A percentile compares a stretch with the other conserved stretches of the same genome.
phyloP scores from a whole-genome alignment of 768 basidiomycete genomes.

The Phlegmacium glaucopus region DNA sequence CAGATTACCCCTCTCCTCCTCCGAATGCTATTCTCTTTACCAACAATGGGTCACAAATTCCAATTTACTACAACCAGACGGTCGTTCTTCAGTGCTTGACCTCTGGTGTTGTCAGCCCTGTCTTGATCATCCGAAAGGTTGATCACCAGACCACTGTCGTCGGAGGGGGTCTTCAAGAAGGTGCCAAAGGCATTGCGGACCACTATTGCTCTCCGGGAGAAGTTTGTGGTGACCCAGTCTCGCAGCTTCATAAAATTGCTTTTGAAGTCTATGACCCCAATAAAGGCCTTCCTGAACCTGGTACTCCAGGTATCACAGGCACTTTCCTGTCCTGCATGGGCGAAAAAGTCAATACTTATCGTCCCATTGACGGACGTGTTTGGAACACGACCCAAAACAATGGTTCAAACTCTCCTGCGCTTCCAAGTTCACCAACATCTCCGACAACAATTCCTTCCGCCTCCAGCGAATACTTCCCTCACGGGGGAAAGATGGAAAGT shows the following conservation, averaged over 20 bases:
- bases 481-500: conserved; percentile 47
- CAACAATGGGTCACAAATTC: conserved; percentile 79
- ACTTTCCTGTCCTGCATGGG: conserved; percentile 90
- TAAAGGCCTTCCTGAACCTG: conserved; percentile 69
- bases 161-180: conserved; percentile 87
- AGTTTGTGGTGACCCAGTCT: conserved; percentile 90
- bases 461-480: conserved; percentile 66
- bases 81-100: conserved; percentile 93
- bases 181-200: conserved; percentile 80
- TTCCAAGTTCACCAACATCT: conserved; percentile 69
- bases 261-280: conserved; percentile 83
- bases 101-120: conserved; percentile 91
- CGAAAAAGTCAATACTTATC: conserved; percentile 90
- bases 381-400: conserved; percentile 55
- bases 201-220: conserved; percentile 83
- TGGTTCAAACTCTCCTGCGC: conserved; percentile 51
- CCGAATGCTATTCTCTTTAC: conserved; percentile 87
- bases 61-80: conserved; percentile 96
- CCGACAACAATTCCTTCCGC: conserved; percentile 56
- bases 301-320: conserved; percentile 74
- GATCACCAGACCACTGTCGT: conserved; percentile 88
- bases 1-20: conserved; percentile 89
- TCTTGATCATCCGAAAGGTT: conserved; percentile 91
- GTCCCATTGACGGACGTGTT: conserved; percentile 76
- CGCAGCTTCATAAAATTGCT: conserved; percentile 93